Base-by-base conservation (phyloP, 2,329 filamentous ascomycete genomes). In the Stachybotrys echinatus region DNA sequence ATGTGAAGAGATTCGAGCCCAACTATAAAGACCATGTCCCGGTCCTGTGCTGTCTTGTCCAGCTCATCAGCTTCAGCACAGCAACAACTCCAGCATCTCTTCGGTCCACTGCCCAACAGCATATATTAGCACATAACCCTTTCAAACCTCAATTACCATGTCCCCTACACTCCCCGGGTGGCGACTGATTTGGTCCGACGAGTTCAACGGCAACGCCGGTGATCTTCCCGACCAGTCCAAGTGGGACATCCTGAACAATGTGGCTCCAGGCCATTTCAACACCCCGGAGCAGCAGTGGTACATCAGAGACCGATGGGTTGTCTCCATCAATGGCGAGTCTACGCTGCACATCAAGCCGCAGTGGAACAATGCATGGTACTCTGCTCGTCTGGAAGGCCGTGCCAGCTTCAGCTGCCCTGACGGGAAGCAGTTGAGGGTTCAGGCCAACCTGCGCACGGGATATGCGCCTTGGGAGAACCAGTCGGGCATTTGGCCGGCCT, bases 291-390 rank as follows among this genome's bases (percentile, higher is more conserved):
- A 43, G 40, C 40, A 43, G 20, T 43, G 20, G 17, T 43, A 43
- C 40, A 43, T 43, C 20, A n/a, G 40, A 12, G 40, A 43, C 40
- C 6, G 4, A 20, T 43, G 40, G 40, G 40, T 43, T 21, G 20
- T 18, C 20, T 18, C 40, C 4, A 12, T 19, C 20, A 43, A 43
- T 21, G 40, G 40, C 40, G 40, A 43, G 40, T n/a, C n/a, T n/a
- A 14, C 40, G n/a, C 40, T 43, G n/a, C n/a, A 43, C n/a, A 43
- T 43, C 40, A 43, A 43, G 40, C 40, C 40, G 17, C 40, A 43
- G 40, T 19, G 20, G 40, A 43, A 43, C n/a, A 43, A 43, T 5
- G 40, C 19, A 21, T 43, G 40, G 40, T 43, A 43, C 40, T 43
- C 40, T n/a, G 40, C 40, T 12, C 40, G 40, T 21, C 17, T 43